These are phyloP conservation scores for Xylariales sp. DNA, from an alignment of 2,329 filamentous ascomycete species.

Conservation along the genomic window DNA sequence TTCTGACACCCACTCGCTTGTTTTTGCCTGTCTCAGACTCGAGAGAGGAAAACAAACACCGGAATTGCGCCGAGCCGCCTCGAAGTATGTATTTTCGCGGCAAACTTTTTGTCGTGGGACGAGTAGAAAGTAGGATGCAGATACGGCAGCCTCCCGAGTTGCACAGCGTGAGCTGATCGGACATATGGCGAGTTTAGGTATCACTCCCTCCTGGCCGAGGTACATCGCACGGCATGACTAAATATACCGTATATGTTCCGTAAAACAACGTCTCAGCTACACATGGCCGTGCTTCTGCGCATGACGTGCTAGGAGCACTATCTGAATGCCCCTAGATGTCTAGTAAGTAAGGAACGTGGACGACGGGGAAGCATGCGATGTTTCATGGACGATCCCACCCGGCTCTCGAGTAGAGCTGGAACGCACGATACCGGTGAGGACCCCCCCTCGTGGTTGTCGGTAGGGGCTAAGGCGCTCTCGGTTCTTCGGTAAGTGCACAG, in stretches of 20 bases:
- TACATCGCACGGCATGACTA: slow-evolving; percentile 11
- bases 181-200: slow-evolving; percentile 6
- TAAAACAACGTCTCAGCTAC: slow-evolving; percentile 8
- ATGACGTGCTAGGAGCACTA: slow-evolving; percentile 12
- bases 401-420: slow-evolving; percentile 11
- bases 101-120: background rate
- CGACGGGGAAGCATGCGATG: slow-evolving; percentile 8
- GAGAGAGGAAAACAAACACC: background rate
- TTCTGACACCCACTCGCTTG: slow-evolving; percentile 14
- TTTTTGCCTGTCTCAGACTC: slow-evolving; percentile 22
- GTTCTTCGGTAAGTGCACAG: background rate
- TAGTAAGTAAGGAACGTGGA: background rate
- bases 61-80: slow-evolving; percentile 2
- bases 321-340: background rate
- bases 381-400: slow-evolving; percentile 29
- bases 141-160: background rate
- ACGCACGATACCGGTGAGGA: slow-evolving; percentile 5
- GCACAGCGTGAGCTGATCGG: slow-evolving; percentile 24
- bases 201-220: slow-evolving; percentile 10
- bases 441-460: background rate
- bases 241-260: slow-evolving; percentile 8
- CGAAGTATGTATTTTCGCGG: background rate
- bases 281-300: background rate
- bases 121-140: background rate
- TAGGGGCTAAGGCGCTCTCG: background rate